Evolutionary conservation across 805 yeast genomes (phyloP), one percentile per base, ranked within the genome.

Genomic region (Wickerhamomyces subpelliculosus): DNA sequence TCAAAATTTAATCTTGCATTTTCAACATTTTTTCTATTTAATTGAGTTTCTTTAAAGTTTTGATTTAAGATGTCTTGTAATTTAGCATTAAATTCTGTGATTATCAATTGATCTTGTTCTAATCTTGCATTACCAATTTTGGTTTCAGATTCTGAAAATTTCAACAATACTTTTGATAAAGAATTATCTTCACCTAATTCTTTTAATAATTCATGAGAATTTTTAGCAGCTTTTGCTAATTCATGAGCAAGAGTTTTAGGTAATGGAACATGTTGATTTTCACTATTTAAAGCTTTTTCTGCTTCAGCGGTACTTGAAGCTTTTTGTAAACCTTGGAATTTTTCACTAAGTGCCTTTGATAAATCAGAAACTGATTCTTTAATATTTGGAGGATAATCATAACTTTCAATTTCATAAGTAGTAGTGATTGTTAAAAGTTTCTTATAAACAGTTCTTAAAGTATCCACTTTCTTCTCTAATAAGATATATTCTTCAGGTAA

Each of bases 331-430:
- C 78, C 80, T 36, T 65, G 66, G 45, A 78, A 72, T 55, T 76
- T 79, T 51, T 64, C 73, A 30, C 70, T 67, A 34, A 80, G 56
- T 5, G 77, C 61, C 48, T 75, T 73, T 27, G 81, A 75, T 52
- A 81, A 76, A 48, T 82, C 80, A 34, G 65, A 64, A 19, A 77
- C 66, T 32, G 84, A 75, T 48, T 84, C 90, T 44, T 72, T 71
- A 45, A 84, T 60, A 56, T 81, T 81, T 38, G 93, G 90, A 20
- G 95, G 95, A 51, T 82, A 84, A 57, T 84, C 95, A 56, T 84
- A 84, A 35, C 84, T 74, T 48, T 81, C 83, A 44, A 81, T 75
- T 51, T 74, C 86, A 54, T 76, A 84, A 30, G 88, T 84, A 35
- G 66, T 68, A 6, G 81, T 70, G 38, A 75, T 71, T 5, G 62